Conservation (phyloP, 768 basidiomycete genomes). For the Suillus subaureus region DNA sequence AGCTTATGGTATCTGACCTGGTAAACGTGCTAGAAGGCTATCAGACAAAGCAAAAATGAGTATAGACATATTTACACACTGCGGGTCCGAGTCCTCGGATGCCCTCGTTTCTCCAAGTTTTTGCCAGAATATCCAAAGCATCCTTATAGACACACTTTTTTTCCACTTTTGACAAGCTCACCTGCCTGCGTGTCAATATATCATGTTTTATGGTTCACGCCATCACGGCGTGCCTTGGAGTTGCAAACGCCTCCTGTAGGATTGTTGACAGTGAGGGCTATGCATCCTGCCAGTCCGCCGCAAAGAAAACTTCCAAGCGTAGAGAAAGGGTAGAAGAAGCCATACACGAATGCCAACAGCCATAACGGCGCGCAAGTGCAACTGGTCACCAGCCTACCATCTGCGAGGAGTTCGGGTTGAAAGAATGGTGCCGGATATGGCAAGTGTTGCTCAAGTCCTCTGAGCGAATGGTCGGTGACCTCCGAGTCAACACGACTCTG, state of each 20-base stretch:
- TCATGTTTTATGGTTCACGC: neutral
- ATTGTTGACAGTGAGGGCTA: constrained; percentile 85
- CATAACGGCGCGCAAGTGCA: neutral
- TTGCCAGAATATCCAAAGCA: constrained; percentile 80
- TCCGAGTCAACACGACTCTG: neutral
- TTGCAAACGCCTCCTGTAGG: constrained; percentile 81
- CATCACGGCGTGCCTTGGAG: constrained; percentile 58
- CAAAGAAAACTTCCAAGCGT: constrained; percentile 83
- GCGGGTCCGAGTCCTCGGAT: constrained; percentile 86
- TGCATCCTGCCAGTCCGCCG: constrained; percentile 90
- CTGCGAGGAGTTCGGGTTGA: neutral
- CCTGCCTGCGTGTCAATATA: constrained; percentile 28
- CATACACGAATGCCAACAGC: neutral
- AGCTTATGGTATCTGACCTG: constrained; percentile 58
- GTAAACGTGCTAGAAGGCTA: constrained; percentile 71
- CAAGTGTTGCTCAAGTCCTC: neutral
- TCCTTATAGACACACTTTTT: constrained; percentile 82
- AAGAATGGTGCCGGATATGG: constrained; percentile 1
- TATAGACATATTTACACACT: constrained; percentile 44
- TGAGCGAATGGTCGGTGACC: neutral
- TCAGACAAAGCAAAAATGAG: constrained; percentile 19
- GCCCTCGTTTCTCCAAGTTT: constrained; percentile 91
- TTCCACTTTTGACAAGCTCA: constrained; percentile 79
- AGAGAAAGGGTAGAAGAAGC: constrained; percentile 43
- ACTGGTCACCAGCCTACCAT: no score